phyloP scores from a whole-genome alignment of 106 monocot genomes.

The Ottelia alismoides region DNA sequence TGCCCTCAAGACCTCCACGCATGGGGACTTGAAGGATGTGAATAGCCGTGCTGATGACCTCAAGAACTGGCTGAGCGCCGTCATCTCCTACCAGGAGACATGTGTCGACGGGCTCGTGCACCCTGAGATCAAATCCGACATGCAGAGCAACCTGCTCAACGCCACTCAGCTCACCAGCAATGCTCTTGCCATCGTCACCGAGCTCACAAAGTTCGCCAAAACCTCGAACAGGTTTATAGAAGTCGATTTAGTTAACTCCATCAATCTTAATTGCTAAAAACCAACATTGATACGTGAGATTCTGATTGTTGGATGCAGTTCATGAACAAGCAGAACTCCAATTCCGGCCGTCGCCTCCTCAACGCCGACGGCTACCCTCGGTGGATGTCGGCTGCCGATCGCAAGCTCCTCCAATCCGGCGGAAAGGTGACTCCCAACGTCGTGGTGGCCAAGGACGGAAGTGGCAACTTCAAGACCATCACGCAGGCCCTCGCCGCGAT shows the following conservation, averaged over 20 bases:
- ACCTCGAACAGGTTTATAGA: neutral
- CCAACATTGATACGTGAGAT: too few relatives aligned
- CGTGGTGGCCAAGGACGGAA: slow-evolving; percentile 52
- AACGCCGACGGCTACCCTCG: neutral
- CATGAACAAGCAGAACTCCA: too few relatives aligned
- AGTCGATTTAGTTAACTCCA: too few relatives aligned
- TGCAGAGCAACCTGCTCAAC: slow-evolving; percentile 16
- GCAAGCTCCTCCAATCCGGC: neutral
- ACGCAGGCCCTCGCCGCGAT: slow-evolving; percentile 25
- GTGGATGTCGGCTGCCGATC: slow-evolving; percentile 1
- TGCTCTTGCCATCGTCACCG: slow-evolving; percentile 41
- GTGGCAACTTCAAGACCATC: slow-evolving; percentile 46
- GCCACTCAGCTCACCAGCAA: slow-evolving; percentile 45
- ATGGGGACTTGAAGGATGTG: neutral
- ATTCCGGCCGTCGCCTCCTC: slow-evolving; percentile 13
- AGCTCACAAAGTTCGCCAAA: slow-evolving; percentile 7
- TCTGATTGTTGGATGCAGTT: too few relatives aligned
- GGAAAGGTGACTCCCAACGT: slow-evolving; percentile 7
- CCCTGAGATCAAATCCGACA: slow-evolving; percentile 18
- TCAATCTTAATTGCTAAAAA: too few relatives aligned
- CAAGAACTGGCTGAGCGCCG: slow-evolving; percentile 41
- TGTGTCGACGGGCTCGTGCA: slow-evolving; percentile 38
- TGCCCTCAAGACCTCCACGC: neutral
- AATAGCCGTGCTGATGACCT: slow-evolving; percentile 20
- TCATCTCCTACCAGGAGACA: slow-evolving; percentile 39